phyloP scores from a whole-genome alignment of 2,329 filamentous ascomycete genomes.

The Penicillium sp. region DNA sequence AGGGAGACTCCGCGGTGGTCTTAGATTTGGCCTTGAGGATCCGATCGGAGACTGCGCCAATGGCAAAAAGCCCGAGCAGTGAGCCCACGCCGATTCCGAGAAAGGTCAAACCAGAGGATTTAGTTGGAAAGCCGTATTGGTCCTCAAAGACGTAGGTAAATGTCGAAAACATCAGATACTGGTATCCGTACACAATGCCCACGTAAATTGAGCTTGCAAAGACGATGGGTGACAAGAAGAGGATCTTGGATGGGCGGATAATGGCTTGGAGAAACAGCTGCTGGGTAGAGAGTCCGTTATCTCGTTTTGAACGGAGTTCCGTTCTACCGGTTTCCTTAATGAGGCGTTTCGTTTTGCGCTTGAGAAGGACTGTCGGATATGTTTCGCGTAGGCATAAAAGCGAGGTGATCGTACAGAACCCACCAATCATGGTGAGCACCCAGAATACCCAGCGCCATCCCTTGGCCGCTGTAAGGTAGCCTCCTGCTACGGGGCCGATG shows the following conservation, averaged over 20 bases:
- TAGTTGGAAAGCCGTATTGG: conserved; percentile 57
- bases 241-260: conserved; percentile 58
- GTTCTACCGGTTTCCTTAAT: conserved; percentile 41
- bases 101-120: conserved; percentile 64
- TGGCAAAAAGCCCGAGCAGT: conserved; percentile 55
- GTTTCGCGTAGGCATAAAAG: conserved; percentile 66
- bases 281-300: conserved; percentile 12
- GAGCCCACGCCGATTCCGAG: conserved; percentile 65
- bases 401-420: conserved; percentile 62
- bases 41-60: conserved; percentile 10
- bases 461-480: conserved; percentile 38
- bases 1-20: neutral
- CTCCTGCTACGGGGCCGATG: conserved; percentile 55
- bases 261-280: conserved; percentile 46
- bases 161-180: conserved; percentile 65
- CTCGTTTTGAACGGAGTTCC: conserved; percentile 24
- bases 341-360: conserved; percentile 56
- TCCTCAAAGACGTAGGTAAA: conserved; percentile 63
- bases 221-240: conserved; percentile 62
- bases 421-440: conserved; percentile 64
- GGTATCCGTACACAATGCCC: conserved; percentile 62
- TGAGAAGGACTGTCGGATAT: conserved; percentile 65
- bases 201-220: conserved; percentile 56
- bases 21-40: conserved; percentile 6
- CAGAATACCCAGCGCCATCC: conserved; percentile 66